phyloP scores from a whole-genome alignment of 2,329 filamentous ascomycete genomes.

The Elsinoe batatas region DNA sequence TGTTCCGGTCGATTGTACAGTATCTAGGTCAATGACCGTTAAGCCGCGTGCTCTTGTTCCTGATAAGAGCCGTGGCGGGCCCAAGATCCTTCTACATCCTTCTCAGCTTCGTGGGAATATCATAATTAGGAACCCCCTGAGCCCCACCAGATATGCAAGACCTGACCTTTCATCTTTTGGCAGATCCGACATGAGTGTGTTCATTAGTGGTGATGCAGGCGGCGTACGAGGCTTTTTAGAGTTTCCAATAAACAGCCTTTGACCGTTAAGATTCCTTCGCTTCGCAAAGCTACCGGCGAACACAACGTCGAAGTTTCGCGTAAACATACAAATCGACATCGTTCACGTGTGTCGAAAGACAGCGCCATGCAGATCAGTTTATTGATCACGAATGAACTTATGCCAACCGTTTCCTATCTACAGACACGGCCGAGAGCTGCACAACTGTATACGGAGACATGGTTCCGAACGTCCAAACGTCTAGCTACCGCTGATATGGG shows the following conservation, averaged over 20 bases:
- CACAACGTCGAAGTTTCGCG: background rate
- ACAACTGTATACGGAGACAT: background rate
- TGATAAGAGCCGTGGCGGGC: background rate
- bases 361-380: no score
- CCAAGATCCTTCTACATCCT: background rate
- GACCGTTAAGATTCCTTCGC: background rate
- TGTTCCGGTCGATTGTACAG: background rate
- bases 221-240: background rate
- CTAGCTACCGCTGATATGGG: background rate
- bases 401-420: background rate
- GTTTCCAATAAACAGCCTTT: background rate
- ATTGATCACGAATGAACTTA: background rate
- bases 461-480: background rate
- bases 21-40: background rate
- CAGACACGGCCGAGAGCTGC: background rate
- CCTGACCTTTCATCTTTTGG: no score
- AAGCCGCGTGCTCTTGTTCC: background rate
- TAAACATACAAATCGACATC: no score
- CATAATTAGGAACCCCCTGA: no score
- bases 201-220: no score
- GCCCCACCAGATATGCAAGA: no score
- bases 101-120: background rate
- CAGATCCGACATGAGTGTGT: no score
- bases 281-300: background rate
- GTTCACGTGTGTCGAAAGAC: no score